Base-by-base conservation (phyloP, 768 basidiomycete species). In the Boletellus sp. region DNA sequence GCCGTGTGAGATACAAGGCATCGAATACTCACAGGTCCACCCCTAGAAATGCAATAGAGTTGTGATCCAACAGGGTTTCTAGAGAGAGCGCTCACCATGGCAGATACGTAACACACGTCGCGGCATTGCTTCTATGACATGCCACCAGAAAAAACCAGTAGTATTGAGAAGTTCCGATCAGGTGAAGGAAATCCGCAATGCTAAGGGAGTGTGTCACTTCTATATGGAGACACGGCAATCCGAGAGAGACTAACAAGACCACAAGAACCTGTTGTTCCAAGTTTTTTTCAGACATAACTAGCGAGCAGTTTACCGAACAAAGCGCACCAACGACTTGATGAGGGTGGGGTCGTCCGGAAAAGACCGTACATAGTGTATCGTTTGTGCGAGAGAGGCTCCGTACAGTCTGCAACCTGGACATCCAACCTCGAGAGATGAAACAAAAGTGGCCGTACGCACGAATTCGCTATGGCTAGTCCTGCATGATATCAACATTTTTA, bases 321-420 rank as follows among this genome's bases (percentile, higher is more conserved):
- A 22, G 41, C 50, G 8, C 15, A 58, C 57, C 42, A 59, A 34
- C 1, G n/a, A 45, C 40, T 52, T 59, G 37, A 59, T 53, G 3
- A 11, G 10, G 13, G 1, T 10, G 3, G 11, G 35, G 12, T 59
- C 57, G 0, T 49, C 34, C 2, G 55, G 40, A 48, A 58, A 58
- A 16, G 9, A 39, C 13, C 36, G 34, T 2, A 22, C 23, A 15
- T 58, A 58, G 38, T 51, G 6, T 1, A 28, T 1, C 4, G 22
- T 20, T 20, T 58, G 57, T 1, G 26, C 52, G 6, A 58, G 37
- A 2, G 57, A 54, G 3, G 6, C 4, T 1, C 57, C 52, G 3
- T 53, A 58, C 52, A 58, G 17, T n/a, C 57, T 58, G 8, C 24
- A 4, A 8, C 28, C 22, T 20, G n/a, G 6, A 10, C 13, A 16